Evolutionary conservation across 331 rosid species (phyloP).

Genomic region (Telfairia occidentalis): DNA sequence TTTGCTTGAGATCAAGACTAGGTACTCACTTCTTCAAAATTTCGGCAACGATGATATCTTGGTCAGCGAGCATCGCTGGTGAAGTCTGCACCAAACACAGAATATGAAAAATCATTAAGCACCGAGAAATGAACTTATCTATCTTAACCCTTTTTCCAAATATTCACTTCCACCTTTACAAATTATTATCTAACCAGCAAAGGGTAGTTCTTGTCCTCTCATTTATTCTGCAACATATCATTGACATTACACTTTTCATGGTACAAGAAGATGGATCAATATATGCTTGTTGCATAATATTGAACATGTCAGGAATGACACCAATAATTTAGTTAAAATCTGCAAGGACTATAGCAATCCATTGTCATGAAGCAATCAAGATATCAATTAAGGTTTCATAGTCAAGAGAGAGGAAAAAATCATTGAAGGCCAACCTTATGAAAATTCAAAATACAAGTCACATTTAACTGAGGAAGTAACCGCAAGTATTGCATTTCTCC

Average conservation of each 20-base stretch:
- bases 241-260: neutral
- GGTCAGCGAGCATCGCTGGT: slow-evolving; percentile 60
- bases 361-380: neutral
- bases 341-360: neutral
- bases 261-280: neutral
- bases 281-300: neutral
- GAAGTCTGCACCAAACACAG: slow-evolving; percentile 46
- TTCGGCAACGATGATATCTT: slow-evolving; percentile 47
- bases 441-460: slow-evolving; percentile 61
- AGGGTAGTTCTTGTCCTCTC: too few relatives aligned
- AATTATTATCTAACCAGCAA: neutral
- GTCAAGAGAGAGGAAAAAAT: neutral
- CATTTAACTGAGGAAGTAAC: slow-evolving; percentile 61
- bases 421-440: slow-evolving; percentile 42
- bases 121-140: neutral
- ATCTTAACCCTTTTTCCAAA: neutral
- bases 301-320: neutral
- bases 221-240: neutral
- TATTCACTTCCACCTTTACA: neutral
- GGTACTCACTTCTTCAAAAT: slow-evolving; percentile 54
- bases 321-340: neutral
- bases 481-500: slow-evolving; percentile 65
- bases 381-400: neutral
- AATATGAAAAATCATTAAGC: slow-evolving; percentile 10
- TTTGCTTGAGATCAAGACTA: slow-evolving; percentile 11